phyloP scores from a whole-genome alignment of 192 early-diverging fungal genomes.

The Spinellus fusiger region DNA sequence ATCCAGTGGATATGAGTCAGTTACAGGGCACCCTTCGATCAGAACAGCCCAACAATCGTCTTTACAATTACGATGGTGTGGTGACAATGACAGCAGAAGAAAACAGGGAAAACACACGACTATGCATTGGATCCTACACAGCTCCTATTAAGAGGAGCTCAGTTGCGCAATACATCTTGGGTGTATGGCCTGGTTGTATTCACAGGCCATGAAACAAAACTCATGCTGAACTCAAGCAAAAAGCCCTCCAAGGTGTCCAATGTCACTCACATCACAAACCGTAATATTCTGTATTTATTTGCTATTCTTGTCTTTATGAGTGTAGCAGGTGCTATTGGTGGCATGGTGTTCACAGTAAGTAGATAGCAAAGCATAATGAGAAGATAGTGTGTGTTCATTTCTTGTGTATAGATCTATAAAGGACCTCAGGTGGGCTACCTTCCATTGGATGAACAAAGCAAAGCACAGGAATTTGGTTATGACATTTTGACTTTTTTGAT shows the following conservation, averaged over 20 bases:
- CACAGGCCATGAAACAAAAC: constrained; percentile 96
- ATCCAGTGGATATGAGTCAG: constrained; percentile 59
- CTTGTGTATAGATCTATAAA: constrained; percentile 3
- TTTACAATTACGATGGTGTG: constrained; percentile 96
- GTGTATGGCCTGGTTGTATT: constrained; percentile 91
- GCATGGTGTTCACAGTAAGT: constrained; percentile 52
- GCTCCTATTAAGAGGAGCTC: constrained; percentile 89
- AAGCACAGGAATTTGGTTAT: constrained; percentile 56
- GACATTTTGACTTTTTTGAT: constrained; percentile 97
- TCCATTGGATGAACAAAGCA: background rate
- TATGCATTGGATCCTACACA: constrained; percentile 85
- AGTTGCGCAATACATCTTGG: constrained; percentile 92
- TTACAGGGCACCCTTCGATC: constrained; percentile 76
- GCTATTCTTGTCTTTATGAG: constrained; percentile 79
- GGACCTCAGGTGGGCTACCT: background rate
- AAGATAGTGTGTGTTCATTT: constrained; percentile 7
- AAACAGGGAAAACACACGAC: constrained; percentile 50
- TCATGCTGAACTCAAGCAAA: constrained; percentile 88
- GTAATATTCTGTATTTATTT: constrained; percentile 92
- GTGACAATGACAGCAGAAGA: constrained; percentile 38
- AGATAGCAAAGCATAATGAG: background rate
- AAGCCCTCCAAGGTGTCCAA: constrained; percentile 93
- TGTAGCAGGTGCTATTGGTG: constrained; percentile 81
- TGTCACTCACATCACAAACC: constrained; percentile 86
- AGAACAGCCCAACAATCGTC: constrained; percentile 89